Evolutionary conservation across 139 green algal species (phyloP), one percentile per base, ranked within the genome.

Genomic region (Micractinium sp.): DNA sequence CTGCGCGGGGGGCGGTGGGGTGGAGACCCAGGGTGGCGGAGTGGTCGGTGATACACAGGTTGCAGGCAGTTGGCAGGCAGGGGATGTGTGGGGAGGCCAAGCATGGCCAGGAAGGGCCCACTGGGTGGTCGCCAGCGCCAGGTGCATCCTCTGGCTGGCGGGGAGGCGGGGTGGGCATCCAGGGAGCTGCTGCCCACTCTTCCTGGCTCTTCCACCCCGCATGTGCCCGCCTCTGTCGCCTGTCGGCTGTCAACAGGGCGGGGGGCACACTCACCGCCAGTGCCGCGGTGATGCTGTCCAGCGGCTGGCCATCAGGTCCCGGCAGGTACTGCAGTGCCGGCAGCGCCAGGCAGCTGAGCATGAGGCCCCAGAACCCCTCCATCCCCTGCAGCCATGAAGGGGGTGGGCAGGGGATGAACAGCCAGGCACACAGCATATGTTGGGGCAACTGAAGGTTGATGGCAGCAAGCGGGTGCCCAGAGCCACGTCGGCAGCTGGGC

Each of bases 291-390:
- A 91, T 75, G 73, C 93, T 92, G 85, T 98, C 96, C 39, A 97
- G 35, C 0, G 95, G 94, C 76, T 83, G 60, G 1, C 95, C 94
- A 39, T 91, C 87, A 0, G 91, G 77, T 13, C 91, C 93, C 16
- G 75, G 91, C 63, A 98, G 35, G 19, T 88, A 1, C 15, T 78
- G 81, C 73, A 96, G 81, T 22, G 96, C 27, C 15, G 96, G 96
- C 89, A 98, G 93, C 36, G 91, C 93, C 13, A 94, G 19, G 20
- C 79, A 35, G 84, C 91, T 96, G 47, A 98, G 87, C 53, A 93
- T 12, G 41, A 97, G 85, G 22, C 96, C 96, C 95, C 95, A 97
- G 35, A 93, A 91, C 76, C 96, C 96, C 92, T 98, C 95, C 61
- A 90, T 67, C 13, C 91, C 91, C 74, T 80, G 74, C 74, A 80